Conservation (phyloP, 768 basidiomycete genomes). For the Suillus spraguei region DNA sequence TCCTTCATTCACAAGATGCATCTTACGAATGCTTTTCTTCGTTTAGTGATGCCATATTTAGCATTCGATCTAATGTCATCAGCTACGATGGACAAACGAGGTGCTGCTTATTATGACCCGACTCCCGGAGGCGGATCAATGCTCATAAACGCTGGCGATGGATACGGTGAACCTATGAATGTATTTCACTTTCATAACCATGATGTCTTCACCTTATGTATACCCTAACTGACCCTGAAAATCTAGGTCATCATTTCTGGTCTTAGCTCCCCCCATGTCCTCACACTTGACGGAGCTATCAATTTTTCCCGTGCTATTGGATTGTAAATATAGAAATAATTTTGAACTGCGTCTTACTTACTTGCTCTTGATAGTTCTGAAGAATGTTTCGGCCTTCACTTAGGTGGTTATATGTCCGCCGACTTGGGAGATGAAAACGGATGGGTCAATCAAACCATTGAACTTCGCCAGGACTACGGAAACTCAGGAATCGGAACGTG, state of each 20-base stretch:
- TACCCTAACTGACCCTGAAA: neutral
- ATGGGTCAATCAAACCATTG: slow-evolving; percentile 43
- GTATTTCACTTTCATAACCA: slow-evolving; percentile 24
- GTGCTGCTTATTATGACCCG: slow-evolving; percentile 39
- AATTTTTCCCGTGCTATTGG: slow-evolving; percentile 66
- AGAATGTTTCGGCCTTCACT: slow-evolving; percentile 42
- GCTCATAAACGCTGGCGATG: slow-evolving; percentile 40
- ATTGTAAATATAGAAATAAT: slow-evolving; percentile 45
- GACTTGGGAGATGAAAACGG: slow-evolving; percentile 53
- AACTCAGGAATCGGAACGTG: slow-evolving; percentile 35
- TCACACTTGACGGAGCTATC: slow-evolving; percentile 56
- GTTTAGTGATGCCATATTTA: neutral
- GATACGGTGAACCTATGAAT: slow-evolving; percentile 48
- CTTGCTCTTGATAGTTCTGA: slow-evolving; percentile 29
- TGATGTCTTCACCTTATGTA: neutral
- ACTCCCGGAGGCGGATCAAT: slow-evolving; percentile 42
- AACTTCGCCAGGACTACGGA: slow-evolving; percentile 48
- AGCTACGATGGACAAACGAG: neutral
- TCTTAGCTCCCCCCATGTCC: slow-evolving; percentile 55
- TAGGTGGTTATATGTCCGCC: slow-evolving; percentile 40
- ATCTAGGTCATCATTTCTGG: slow-evolving; percentile 65
- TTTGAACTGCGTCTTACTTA: slow-evolving; percentile 6
- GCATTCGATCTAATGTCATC: neutral
- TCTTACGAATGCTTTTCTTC: neutral
- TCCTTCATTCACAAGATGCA: neutral